Evolutionary conservation across 306 rosid species (phyloP), one percentile per base, ranked within the genome.

Genomic region (Fragaria nilgerrensis): DNA sequence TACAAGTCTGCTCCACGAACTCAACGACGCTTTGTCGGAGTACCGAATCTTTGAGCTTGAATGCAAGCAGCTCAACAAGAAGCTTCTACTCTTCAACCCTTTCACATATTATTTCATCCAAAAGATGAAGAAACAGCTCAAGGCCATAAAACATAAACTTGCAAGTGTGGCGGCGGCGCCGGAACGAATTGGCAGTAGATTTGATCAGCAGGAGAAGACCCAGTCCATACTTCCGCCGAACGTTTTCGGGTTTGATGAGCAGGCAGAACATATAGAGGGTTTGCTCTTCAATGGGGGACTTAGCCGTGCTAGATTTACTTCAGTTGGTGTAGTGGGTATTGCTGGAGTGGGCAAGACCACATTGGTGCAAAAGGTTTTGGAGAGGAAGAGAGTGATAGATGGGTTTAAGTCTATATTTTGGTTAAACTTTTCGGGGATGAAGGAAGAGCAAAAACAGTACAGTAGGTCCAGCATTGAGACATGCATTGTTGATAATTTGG

Each of bases 321-420:
- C 55, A 17, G 41, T 72, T 2, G 82, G 73, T 52, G 17, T 78
- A 36, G 32, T 22, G 23, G 82, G 82, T 12, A 78, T 71, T 37
- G 65, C 65, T n/a, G 77, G 77, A 41, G 16, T 61, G 14, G 67
- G 82, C n/a, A 78, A 78, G 52, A 61, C 75, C 14, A 27, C 56
- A 0, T 55, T 77, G 0, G 43, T 68, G 6, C 41, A 23, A 13
- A 67, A 13, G 67, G 68, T 68, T 11, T 53, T 77, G 44, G 45
- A 1, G 15, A 53, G 47, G 34, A 9, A 10, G n/a, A 43, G 5
- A 0, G 59, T 69, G 48, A 0, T 8, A 0, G 37, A 39, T 0
- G 3, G 5, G 47, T 68, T 52, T 50, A 1, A 3, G 5, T 52
- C 55, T 2, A 22, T 41, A 3, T 39, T 72, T 25, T 62, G 73